A percentile compares a stretch with the other conserved stretches of the same genome.
phyloP scores from a whole-genome alignment of 208 protist genomes.

The Leishmania lainsoni region DNA sequence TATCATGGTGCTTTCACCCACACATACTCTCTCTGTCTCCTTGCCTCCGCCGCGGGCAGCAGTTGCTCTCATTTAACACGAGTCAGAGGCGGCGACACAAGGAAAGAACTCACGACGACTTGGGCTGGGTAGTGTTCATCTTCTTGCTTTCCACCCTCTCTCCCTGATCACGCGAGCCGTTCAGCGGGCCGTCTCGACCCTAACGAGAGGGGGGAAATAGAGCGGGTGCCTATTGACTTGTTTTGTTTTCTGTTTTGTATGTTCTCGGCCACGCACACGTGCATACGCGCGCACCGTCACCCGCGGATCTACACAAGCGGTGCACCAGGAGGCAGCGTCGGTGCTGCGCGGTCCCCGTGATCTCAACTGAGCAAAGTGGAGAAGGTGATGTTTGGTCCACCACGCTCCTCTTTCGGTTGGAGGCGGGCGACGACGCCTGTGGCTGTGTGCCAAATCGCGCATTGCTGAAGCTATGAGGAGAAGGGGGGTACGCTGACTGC shows the following conservation, averaged over 20 bases:
- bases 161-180: neutral
- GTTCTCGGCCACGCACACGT: neutral
- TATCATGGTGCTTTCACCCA: neutral
- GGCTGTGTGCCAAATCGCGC: neutral
- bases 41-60: neutral
- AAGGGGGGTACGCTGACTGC: neutral
- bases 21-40: neutral
- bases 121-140: neutral
- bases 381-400: neutral
- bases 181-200: neutral
- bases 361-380: neutral
- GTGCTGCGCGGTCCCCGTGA: neutral
- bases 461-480: neutral
- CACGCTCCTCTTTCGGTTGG: neutral
- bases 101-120: neutral
- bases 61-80: neutral
- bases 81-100: too few species aligned
- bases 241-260: slow-evolving; percentile 23
- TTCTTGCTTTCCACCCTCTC: neutral
- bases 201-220: neutral
- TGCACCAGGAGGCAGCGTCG: neutral
- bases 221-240: neutral
- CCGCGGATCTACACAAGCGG: neutral
- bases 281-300: neutral
- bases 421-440: neutral